Evolutionary conservation across 1,284 basidiomycete species (phyloP), one percentile per base, ranked within the genome.

Genomic region (Cystobasidium sp.): DNA sequence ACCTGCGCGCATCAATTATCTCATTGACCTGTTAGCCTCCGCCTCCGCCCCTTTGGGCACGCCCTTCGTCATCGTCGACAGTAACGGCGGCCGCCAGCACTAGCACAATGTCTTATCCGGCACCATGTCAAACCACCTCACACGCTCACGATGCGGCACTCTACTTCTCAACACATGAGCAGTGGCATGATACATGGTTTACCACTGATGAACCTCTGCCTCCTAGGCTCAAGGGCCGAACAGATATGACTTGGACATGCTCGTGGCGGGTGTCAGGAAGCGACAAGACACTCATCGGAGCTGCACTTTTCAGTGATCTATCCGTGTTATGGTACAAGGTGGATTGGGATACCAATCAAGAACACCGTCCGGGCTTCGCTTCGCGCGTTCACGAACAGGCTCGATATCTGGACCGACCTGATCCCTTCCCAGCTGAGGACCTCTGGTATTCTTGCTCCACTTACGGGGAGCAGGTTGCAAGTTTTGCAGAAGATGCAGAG

Each of bases 401-500:
- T 0, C 77, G 75, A 12, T 86, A 84, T 78, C 80, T 84, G 24
- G 83, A 84, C 14, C 80, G 82, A 3, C 86, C 87, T 0, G 76
- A 76, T 4, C 64, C 85, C 0, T 79, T 84, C 66, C 77, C 79
- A 52, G 77, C 76, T 22, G 81, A 80, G 0, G 79, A 80, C 49
- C 82, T 88, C 6, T 78, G 83, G 14, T 81, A 79, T 1, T 86
- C 86, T 4, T 82, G 84, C 77, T 84, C 85, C 80, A 84, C 81
- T 52, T 87, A 88, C 77, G 86, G 86, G 46, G 85, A 85, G 73
- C 83, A 83, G 0, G 81, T 88, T 56, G 86, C 85, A 0, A 79
- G 78, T 16, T 88, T 85, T 77, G 86, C 86, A 31, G 84, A 86
- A 79, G 80, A 82, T 55, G 87, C 84, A 77, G 82, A 84, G 56